Base-by-base conservation (phyloP, 169 alveolate genomes). In the Neospora caninum region DNA sequence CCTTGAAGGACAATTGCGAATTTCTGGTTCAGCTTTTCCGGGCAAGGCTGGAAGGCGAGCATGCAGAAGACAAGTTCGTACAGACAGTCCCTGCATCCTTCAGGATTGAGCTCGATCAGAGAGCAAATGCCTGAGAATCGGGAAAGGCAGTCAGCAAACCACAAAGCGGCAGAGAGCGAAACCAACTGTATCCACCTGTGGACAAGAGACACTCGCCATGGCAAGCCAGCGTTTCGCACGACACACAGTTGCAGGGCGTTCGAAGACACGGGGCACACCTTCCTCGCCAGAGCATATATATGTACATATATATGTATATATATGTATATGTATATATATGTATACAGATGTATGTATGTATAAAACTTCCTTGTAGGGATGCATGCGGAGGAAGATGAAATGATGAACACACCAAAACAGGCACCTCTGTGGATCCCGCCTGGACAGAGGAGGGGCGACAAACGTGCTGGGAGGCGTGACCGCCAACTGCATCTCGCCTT, bases 21-120 rank as follows among this genome's bases (percentile, higher is more conserved):
- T 36, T 82, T 82, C 89, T 82, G 89, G 64, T 82, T 82, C 20
- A 82, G 89, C 20, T 39, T 39, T n/a, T 82, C 89, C 38, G 89
- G 89, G 41, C 89, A 82, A 18, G 89, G 89, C 34, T 82, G 89
- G 64, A 82, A 82, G 89, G 89, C 89, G 41, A 82, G 89, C 89
- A 82, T 82, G 64, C 67, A 82, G 64, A 82, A 27, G 38, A 82
- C 89, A 49, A 82, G 69, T 38, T 82, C 89, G 41, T 38, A 42
- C 25, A 82, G 64, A 22, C 67, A 22, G 34, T 82, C 67, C 41
- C 6, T 42, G 64, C 89, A 82, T 22, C 67, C 89, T 20, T 39
- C 53, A 1, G 89, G 89, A 41, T 82, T 82, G 43, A 82, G 22
- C 64, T 82, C 89, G 38, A 82, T 82, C 89, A 82, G 38, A 38